Evolutionary conservation across 148 eudicot species (phyloP).

Genomic region (Rhododendron ferrugineum): DNA sequence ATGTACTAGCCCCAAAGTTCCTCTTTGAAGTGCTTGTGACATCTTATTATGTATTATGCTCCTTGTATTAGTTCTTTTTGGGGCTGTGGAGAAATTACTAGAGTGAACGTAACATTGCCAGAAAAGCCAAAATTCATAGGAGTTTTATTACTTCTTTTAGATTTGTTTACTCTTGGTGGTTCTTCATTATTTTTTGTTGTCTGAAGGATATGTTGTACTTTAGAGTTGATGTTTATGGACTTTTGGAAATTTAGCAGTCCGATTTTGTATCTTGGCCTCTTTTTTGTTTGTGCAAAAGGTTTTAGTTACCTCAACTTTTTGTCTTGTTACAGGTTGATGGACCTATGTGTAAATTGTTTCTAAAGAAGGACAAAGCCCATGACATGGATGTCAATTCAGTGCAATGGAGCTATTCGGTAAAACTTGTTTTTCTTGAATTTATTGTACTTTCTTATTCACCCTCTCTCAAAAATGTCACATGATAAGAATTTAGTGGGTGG

Average conservation of each 20-base stretch:
- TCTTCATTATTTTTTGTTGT: neutral
- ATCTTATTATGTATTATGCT: neutral
- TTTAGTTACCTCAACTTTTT: neutral
- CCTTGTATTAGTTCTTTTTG: neutral
- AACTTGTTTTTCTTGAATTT: neutral
- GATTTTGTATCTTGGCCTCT: constrained; percentile 2
- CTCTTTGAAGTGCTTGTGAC: neutral
- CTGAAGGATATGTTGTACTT: neutral
- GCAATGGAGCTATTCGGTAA: constrained; percentile 27
- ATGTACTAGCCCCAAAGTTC: too few relatives aligned
- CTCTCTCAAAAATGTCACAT: neutral
- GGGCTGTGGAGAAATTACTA: neutral
- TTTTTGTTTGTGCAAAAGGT: neutral
- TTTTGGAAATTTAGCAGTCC: neutral
- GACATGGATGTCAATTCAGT: constrained; percentile 32
- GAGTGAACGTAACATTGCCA: neutral
- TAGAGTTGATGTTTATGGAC: neutral
- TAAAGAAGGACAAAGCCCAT: constrained; percentile 35
- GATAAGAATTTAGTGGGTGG: neutral
- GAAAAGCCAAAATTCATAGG: neutral
- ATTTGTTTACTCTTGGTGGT: neutral
- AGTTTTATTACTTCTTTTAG: neutral
- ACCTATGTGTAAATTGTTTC: constrained; percentile 25
- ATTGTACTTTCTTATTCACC: neutral
- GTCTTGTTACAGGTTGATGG: constrained; percentile 24